These are phyloP conservation scores for Pichia membranifaciens DNA, from an alignment of 805 yeast species.

Conservation along the genomic window DNA sequence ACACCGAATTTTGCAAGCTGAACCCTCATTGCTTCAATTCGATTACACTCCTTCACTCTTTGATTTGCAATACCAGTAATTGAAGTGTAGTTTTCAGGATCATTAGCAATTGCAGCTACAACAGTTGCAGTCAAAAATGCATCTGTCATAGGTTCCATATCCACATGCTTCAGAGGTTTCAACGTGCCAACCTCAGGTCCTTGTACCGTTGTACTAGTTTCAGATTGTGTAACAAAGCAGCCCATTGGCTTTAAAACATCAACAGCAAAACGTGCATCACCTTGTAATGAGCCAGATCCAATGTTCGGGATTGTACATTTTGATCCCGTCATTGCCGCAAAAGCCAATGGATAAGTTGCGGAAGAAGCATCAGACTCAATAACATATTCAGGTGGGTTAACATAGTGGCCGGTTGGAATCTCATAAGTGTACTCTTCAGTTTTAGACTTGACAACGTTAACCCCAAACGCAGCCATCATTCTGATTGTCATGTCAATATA, in stretches of 20 bases:
- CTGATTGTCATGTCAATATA: slow-evolving; percentile 96
- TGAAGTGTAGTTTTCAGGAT: slow-evolving; percentile 53
- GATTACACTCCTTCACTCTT: slow-evolving; percentile 94
- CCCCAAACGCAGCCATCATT: slow-evolving; percentile 90
- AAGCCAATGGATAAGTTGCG: slow-evolving; percentile 95
- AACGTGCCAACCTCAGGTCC: slow-evolving; percentile 75
- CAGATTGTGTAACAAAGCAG: slow-evolving; percentile 77
- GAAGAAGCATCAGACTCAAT: slow-evolving; percentile 97
- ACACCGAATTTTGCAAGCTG: slow-evolving; percentile 92
- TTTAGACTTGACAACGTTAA: slow-evolving; percentile 60
- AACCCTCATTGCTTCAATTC: slow-evolving; percentile 90
- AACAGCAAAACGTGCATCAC: slow-evolving; percentile 93
- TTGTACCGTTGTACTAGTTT: slow-evolving; percentile 81
- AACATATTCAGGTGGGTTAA: slow-evolving; percentile 77
- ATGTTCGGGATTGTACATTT: slow-evolving; percentile 91
- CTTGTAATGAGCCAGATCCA: slow-evolving; percentile 87
- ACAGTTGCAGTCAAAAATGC: slow-evolving; percentile 96
- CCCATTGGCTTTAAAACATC: slow-evolving; percentile 96
- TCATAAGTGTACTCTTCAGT: slow-evolving; percentile 80
- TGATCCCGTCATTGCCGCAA: slow-evolving; percentile 94
- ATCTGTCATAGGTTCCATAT: slow-evolving; percentile 99
- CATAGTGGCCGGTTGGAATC: slow-evolving; percentile 79
- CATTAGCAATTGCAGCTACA: slow-evolving; percentile 81
- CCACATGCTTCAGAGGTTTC: slow-evolving; percentile 67
- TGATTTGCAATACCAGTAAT: slow-evolving; percentile 97